These are phyloP conservation scores for Henckelia pumila DNA, from an alignment of 257 asterid species.

Conservation along the genomic window DNA sequence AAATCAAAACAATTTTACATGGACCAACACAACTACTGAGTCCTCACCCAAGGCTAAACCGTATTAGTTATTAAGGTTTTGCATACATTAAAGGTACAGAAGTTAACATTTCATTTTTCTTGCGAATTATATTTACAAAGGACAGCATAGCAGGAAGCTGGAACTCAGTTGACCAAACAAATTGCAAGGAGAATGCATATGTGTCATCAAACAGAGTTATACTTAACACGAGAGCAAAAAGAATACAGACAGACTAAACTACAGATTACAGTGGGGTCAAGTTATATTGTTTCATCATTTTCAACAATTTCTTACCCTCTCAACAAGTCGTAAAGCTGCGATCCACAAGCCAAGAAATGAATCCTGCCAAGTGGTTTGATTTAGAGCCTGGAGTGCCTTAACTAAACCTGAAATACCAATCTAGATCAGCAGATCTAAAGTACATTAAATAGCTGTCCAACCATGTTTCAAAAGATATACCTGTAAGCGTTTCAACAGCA, in stretches of 20 bases:
- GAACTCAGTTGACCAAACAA: constrained; percentile 6
- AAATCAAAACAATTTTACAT: too few species aligned
- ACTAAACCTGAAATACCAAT: constrained; percentile 64
- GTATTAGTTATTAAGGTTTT: neutral
- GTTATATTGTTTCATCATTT: constrained; percentile 14
- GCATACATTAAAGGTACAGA: neutral
- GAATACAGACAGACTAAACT: constrained; percentile 9
- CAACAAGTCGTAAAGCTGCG: constrained; percentile 87
- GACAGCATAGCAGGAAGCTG: constrained; percentile 27
- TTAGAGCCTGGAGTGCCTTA: constrained; percentile 84
- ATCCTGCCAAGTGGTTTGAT: constrained; percentile 86
- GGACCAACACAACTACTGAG: neutral
- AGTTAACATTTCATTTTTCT: neutral
- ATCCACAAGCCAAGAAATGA: constrained; percentile 95
- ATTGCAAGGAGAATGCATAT: constrained; percentile 21
- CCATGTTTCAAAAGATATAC: constrained; percentile 31
- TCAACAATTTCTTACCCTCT: constrained; percentile 61
- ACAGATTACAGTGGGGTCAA: constrained; percentile 13
- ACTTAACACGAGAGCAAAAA: constrained; percentile 20
- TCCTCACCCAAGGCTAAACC: neutral
- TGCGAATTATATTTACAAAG: neutral
- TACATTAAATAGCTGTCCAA: constrained; percentile 23
- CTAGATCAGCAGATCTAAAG: constrained; percentile 21
- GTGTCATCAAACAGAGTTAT: constrained; percentile 12
- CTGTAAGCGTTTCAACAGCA: constrained; percentile 80